Evolutionary conservation across 768 basidiomycete genomes (phyloP).

Genomic region (Tricholoma hemisulphureum): DNA sequence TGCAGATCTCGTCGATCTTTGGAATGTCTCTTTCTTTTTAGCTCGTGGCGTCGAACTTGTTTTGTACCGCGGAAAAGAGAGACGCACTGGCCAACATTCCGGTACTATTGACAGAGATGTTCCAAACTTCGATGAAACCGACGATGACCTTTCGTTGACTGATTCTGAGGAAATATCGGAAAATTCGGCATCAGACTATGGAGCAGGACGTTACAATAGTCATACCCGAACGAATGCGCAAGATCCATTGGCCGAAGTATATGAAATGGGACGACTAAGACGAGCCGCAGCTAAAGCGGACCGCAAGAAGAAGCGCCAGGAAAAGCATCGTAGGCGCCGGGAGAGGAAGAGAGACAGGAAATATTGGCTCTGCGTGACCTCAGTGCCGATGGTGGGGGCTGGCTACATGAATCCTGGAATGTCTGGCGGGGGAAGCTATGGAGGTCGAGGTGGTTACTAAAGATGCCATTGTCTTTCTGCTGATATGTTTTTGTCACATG

Average conservation of each 20-base stretch:
- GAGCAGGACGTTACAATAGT: conserved; percentile 33
- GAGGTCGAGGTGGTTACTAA: conserved; percentile 3
- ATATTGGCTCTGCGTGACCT: conserved; percentile 64
- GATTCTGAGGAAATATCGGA: conserved; percentile 37
- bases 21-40: conserved; percentile 77
- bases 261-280: conserved; percentile 51
- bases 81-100: conserved; percentile 62
- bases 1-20: conserved; percentile 73
- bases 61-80: conserved; percentile 77
- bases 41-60: conserved; percentile 75
- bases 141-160: conserved; percentile 41
- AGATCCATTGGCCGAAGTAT: conserved; percentile 38
- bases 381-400: conserved; percentile 33
- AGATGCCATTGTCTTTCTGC: no score
- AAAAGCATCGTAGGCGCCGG: conserved; percentile 60
- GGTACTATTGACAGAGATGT: conserved; percentile 57
- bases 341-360: conserved; percentile 59
- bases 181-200: conserved; percentile 43
- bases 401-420: conserved; percentile 17
- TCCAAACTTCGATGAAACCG: conserved; percentile 45
- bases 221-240: conserved; percentile 41
- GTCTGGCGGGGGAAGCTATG: conserved; percentile 11
- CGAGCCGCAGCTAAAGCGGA: conserved; percentile 45
- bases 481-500: not conserved
- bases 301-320: conserved; percentile 58